These are phyloP conservation scores for Globisporangium orthogonon DNA, from an alignment of 352 stramenopile genomes.

Conservation along the genomic window DNA sequence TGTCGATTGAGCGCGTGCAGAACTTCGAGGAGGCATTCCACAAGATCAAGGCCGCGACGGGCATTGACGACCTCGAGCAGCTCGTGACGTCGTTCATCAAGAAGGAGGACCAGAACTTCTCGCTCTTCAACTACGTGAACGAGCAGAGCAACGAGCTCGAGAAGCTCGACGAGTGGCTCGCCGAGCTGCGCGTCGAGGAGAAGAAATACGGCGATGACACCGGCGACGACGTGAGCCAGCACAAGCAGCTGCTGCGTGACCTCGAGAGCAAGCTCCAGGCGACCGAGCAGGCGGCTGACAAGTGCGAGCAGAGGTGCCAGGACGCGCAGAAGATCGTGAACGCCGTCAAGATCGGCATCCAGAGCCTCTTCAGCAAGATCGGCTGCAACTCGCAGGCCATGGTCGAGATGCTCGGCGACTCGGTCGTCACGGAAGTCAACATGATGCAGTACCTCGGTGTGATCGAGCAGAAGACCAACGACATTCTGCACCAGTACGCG, in stretches of 20 bases:
- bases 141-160: conserved; percentile 93
- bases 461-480: conserved; percentile 93
- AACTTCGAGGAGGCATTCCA: conserved; percentile 95
- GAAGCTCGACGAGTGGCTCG: conserved; percentile 83
- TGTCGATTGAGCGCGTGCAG: conserved; percentile 87
- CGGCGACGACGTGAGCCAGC: conserved; percentile 82
- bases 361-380: conserved; percentile 71
- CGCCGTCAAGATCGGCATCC: conserved; percentile 81
- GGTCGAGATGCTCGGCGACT: conserved; percentile 83
- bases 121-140: conserved; percentile 94
- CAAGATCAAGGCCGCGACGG: conserved; percentile 91
- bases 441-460: conserved; percentile 93
- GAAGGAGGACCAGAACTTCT: conserved; percentile 97
- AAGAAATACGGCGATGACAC: conserved; percentile 78
- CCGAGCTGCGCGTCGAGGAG: conserved; percentile 74
- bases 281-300: conserved; percentile 80
- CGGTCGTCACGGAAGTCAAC: conserved; percentile 91
- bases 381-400: conserved; percentile 78
- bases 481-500: conserved; percentile 88
- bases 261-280: conserved; percentile 77
- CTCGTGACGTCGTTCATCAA: conserved; percentile 92
- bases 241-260: conserved; percentile 87
- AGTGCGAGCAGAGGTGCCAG: conserved; percentile 89
- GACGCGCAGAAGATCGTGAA: conserved; percentile 87
- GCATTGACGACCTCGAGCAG: conserved; percentile 90